Conservation (phyloP, 345 rosid species). For the Punica granatum region DNA sequence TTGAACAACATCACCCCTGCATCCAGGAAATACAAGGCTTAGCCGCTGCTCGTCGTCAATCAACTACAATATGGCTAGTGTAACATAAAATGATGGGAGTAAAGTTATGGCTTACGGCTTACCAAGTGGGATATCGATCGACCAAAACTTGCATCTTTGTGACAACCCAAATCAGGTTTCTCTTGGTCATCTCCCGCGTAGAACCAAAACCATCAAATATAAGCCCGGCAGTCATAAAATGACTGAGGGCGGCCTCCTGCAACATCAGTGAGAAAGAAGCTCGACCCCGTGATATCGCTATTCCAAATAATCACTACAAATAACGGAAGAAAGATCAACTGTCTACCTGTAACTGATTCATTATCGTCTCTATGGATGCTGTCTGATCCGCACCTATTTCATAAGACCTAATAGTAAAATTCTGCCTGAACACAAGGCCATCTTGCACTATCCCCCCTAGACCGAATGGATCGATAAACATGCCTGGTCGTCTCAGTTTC, state of each 20-base stretch:
- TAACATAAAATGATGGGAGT: neutral
- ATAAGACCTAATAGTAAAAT: constrained; percentile 89
- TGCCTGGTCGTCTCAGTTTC: constrained; percentile 84
- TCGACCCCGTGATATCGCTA: neutral
- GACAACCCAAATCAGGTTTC: constrained; percentile 87
- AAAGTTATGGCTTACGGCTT: constrained; percentile 26
- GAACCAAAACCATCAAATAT: constrained; percentile 91
- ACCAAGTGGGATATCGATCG: constrained; percentile 90
- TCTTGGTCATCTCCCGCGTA: constrained; percentile 85
- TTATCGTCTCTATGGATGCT: constrained; percentile 89
- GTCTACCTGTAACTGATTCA: constrained; percentile 93
- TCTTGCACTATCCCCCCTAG: constrained; percentile 87
- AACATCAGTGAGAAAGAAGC: neutral
- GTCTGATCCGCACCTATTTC: constrained; percentile 98
- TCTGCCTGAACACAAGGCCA: constrained; percentile 76
- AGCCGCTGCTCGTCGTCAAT: too few species aligned
- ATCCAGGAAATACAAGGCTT: neutral
- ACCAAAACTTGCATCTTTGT: constrained; percentile 79
- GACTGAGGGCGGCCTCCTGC: constrained; percentile 90
- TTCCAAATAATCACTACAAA: neutral
- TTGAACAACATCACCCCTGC: constrained; percentile 41
- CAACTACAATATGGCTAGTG: neutral
- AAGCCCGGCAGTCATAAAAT: constrained; percentile 65
- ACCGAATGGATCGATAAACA: constrained; percentile 78
- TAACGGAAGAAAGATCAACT: neutral